A percentile compares a stretch with the other conserved stretches of the same genome.
Conservation (phyloP, 2,329 filamentous ascomycete species). For the Cryphonectria carpinicola region DNA sequence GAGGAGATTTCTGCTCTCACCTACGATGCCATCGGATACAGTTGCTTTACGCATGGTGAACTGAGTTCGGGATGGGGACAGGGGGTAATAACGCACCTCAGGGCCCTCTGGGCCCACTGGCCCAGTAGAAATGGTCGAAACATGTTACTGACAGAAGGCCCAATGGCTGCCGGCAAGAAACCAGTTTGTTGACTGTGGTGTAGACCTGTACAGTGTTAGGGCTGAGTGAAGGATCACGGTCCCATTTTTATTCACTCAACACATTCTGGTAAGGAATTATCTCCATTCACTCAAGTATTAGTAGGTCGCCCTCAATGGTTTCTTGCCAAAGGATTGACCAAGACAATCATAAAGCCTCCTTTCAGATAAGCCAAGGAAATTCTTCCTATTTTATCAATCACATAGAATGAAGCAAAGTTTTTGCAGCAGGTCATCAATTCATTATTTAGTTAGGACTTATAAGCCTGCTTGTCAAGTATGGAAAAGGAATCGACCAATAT, state of each 20-base stretch:
- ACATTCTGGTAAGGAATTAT: not conserved
- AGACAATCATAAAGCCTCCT: no score
- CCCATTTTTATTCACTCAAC: not conserved
- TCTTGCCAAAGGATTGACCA: not conserved
- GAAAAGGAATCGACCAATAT: no score
- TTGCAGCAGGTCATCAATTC: no score
- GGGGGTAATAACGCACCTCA: not conserved
- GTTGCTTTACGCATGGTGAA: not conserved
- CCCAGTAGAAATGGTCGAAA: not conserved
- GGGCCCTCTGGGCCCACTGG: no score
- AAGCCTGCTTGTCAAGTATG: no score
- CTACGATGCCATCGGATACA: not conserved
- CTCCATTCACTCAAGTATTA: not conserved
- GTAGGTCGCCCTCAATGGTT: not conserved
- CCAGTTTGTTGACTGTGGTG: not conserved
- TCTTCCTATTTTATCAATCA: no score
- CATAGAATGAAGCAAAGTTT: no score
- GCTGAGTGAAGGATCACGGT: not conserved
- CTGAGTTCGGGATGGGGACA: not conserved
- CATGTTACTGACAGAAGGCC: not conserved
- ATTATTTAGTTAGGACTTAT: no score
- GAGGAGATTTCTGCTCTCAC: not conserved
- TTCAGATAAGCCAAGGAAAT: no score
- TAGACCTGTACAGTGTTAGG: not conserved
- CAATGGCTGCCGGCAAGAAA: not conserved